Base-by-base conservation (phyloP, 192 early-diverging fungal species). In the Entophlyctis luteolus region DNA sequence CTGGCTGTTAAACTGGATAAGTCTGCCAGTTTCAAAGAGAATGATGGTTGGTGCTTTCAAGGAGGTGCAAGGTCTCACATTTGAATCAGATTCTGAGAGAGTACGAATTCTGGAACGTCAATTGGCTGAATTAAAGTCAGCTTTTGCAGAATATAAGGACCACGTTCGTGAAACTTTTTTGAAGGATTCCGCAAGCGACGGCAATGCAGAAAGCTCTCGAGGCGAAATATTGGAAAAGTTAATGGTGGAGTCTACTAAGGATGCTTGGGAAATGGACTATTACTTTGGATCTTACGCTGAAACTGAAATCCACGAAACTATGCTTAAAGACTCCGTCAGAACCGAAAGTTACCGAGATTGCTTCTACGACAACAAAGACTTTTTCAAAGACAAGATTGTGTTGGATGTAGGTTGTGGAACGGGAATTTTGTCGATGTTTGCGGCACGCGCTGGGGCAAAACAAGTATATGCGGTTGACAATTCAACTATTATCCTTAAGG, bases 341-440 rank as follows among this genome's bases (percentile, higher is more conserved):
- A 94, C 92, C 14, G 84, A 90, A 50, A 81, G 82, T 35, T 94
- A 93, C 77, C 83, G 90, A 50, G 85, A 89, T 55, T 90, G 88
- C 54, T 86, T 92, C 27, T 91, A 91, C 79, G 74, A 88, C 56
- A 94, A 94, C 82, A 89, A 89, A 69, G 81, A 84, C 73, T 68
- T 87, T 31, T 93, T 94, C 80, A 88, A 90, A 72, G 87, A 82
- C 75, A 94, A 94, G 60, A 65, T 88, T 36, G 91, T 94, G 8
- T 75, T 93, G 28, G 93, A 94, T 72, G 89, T 94, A 10, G 93
- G 93, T 25, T 93, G 93, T 60, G 93, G 93, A 53, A 94, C 93
- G 2, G 93, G 93, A 22, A 94, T 94, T 48, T 75, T 94, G 25
- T 91, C 89, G 53, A 93, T 94, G 93, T 94, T 94, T 80, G 90